These are phyloP conservation scores for Coniochaeta sp. DNA, from an alignment of 2,329 filamentous ascomycete species.

Conservation along the genomic window DNA sequence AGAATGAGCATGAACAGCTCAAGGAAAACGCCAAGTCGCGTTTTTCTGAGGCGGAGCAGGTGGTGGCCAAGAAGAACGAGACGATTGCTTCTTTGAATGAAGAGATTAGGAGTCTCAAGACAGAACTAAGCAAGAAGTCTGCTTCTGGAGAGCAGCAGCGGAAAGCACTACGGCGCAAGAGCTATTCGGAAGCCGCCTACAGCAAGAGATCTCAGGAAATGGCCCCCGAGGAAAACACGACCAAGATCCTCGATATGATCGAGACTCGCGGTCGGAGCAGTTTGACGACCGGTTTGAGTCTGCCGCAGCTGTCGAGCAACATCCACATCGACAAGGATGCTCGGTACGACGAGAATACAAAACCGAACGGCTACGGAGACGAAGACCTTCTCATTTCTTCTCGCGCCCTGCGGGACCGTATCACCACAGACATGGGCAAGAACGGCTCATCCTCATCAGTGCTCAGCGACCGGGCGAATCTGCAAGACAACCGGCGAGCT, in stretches of 20 bases:
- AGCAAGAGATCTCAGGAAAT: slow-evolving; percentile 3
- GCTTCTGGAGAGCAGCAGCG: slow-evolving; percentile 5
- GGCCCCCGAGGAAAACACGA: slow-evolving; percentile 15
- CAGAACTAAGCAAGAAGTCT: slow-evolving; percentile 3
- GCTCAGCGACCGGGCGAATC: slow-evolving; percentile 15
- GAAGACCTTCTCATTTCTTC: slow-evolving; percentile 11
- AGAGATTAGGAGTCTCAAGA: slow-evolving; percentile 40
- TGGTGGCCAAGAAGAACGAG: slow-evolving; percentile 47
- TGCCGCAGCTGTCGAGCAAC: background rate
- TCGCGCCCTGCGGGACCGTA: slow-evolving; percentile 15
- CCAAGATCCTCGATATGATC: background rate
- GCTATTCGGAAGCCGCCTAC: background rate
- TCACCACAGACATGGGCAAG: slow-evolving; percentile 14
- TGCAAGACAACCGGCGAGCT: slow-evolving; percentile 12
- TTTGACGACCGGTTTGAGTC: background rate
- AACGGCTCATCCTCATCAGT: slow-evolving; percentile 7
- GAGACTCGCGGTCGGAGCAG: background rate
- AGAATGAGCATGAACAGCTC: slow-evolving; percentile 43
- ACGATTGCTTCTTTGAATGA: slow-evolving; percentile 50
- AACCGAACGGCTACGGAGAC: slow-evolving; percentile 8
- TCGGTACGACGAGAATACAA: slow-evolving; percentile 2
- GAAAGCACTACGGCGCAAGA: background rate
- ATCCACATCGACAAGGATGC: background rate
- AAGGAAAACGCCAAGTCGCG: slow-evolving; percentile 45
- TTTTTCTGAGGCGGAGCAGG: slow-evolving; percentile 47